Evolutionary conservation across 176 grass and related monocot genomes (phyloP).

Genomic region (Elymus sibiricus): DNA sequence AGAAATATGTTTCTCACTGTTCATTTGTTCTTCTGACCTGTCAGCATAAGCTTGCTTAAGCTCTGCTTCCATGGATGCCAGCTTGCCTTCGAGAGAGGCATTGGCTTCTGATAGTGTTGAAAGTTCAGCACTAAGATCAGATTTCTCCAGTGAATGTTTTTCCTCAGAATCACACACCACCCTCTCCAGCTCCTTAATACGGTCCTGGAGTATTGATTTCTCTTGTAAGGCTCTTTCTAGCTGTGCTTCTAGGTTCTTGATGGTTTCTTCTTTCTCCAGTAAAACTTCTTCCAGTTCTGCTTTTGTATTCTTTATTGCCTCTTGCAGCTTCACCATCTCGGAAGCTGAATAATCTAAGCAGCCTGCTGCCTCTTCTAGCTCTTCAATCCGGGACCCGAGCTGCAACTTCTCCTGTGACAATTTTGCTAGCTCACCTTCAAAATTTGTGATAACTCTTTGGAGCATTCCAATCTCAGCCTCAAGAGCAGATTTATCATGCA

Average conservation of each 20-base stretch:
- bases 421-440: slow-evolving; percentile 39
- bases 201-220: slow-evolving; percentile 48
- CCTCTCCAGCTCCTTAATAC: slow-evolving; percentile 53
- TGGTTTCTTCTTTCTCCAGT: slow-evolving; percentile 41
- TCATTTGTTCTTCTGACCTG: slow-evolving; percentile 30
- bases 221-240: slow-evolving; percentile 38
- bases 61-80: slow-evolving; percentile 39
- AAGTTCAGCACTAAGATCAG: slow-evolving; percentile 47
- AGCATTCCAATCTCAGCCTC: slow-evolving; percentile 48
- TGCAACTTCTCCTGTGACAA: slow-evolving; percentile 35
- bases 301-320: slow-evolving; percentile 36
- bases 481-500: slow-evolving; percentile 58
- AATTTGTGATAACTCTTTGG: slow-evolving; percentile 16
- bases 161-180: slow-evolving; percentile 49
- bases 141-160: slow-evolving; percentile 60
- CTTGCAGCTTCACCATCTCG: slow-evolving; percentile 44
- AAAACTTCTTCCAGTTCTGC: slow-evolving; percentile 50
- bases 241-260: slow-evolving; percentile 42
- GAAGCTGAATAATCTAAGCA: slow-evolving; percentile 34
- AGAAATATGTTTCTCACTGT: slow-evolving; percentile 41
- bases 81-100: slow-evolving; percentile 42
- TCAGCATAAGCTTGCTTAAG: slow-evolving; percentile 40
- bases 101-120: slow-evolving; percentile 48
- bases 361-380: slow-evolving; percentile 35
- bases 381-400: slow-evolving; percentile 32